Conservation (phyloP, 345 rosid species). For the Kernera saxatilis region DNA sequence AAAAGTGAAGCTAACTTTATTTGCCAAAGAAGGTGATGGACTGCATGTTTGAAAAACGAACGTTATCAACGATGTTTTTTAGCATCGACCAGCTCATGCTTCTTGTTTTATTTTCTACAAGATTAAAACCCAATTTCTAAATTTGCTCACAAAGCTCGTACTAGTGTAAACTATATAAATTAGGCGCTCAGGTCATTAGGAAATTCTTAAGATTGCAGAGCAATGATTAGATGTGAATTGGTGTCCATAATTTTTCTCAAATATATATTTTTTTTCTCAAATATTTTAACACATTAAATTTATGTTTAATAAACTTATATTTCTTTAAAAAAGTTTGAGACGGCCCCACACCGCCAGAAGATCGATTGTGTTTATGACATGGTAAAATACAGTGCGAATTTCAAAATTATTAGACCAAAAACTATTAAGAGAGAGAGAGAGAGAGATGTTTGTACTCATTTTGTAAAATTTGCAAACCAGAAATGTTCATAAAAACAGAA, state of each 20-base stretch:
- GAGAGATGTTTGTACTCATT: no score
- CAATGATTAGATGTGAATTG: no score
- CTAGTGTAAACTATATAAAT: background rate
- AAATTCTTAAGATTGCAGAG: background rate
- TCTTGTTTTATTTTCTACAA: background rate
- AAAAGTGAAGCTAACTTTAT: background rate
- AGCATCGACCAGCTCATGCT: background rate
- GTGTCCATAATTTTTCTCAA: no score
- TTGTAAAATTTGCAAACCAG: background rate
- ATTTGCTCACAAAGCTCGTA: background rate
- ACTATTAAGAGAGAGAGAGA: background rate
- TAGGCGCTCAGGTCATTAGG: background rate
- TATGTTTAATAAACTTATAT: no score
- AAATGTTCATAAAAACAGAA: background rate
- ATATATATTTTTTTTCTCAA: no score
- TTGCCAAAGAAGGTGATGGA: conserved; percentile 8
- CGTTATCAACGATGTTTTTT: background rate
- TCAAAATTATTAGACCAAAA: background rate
- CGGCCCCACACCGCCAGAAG: no score
- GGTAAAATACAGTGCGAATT: background rate
- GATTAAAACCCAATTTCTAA: background rate
- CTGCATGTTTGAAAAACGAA: conserved; percentile 2
- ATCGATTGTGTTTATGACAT: background rate
- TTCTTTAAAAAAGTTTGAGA: no score
- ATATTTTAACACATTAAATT: no score